A percentile compares a stretch with the other conserved stretches of the same genome.
phyloP scores from a whole-genome alignment of 768 basidiomycete genomes.

The Sistotremastrum suecicum region DNA sequence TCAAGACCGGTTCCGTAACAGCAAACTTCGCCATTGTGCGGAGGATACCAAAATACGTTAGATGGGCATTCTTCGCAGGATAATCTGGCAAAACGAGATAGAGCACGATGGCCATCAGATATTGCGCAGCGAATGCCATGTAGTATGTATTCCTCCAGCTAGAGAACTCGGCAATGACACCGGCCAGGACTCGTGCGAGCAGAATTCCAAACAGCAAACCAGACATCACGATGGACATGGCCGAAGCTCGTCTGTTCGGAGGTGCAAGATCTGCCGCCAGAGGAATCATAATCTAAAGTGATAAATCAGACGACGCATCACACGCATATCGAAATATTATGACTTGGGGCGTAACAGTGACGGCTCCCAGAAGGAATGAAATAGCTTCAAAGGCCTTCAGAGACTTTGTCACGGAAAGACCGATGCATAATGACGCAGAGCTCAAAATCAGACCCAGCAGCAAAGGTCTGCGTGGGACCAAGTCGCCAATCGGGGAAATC shows the following conservation, averaged over 20 bases:
- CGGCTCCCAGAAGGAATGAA: conserved; percentile 55
- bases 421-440: conserved; percentile 51
- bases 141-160: conserved; percentile 70
- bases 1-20: conserved; percentile 63
- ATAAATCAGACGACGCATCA: neutral
- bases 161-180: conserved; percentile 57
- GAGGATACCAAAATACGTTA: conserved; percentile 57
- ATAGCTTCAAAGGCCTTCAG: conserved; percentile 50
- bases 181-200: conserved; percentile 59
- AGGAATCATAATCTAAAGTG: conserved; percentile 61
- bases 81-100: conserved; percentile 72
- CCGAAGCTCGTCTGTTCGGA: conserved; percentile 53
- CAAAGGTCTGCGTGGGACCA: conserved; percentile 61
- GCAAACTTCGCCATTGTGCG: conserved; percentile 67
- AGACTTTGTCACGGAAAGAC: conserved; percentile 46
- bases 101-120: conserved; percentile 36
- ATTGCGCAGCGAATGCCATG: conserved; percentile 60
- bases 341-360: conserved; percentile 37
- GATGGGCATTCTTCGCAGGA: conserved; percentile 52
- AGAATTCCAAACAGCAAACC: conserved; percentile 60
- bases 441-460: conserved; percentile 41
- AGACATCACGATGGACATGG: conserved; percentile 61
- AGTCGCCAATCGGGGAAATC: conserved; percentile 72
- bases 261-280: conserved; percentile 66
- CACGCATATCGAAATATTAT: neutral